Evolutionary conservation across 139 green algal genomes (phyloP).

Genomic region (Chlamydomonas schloesseri): DNA sequence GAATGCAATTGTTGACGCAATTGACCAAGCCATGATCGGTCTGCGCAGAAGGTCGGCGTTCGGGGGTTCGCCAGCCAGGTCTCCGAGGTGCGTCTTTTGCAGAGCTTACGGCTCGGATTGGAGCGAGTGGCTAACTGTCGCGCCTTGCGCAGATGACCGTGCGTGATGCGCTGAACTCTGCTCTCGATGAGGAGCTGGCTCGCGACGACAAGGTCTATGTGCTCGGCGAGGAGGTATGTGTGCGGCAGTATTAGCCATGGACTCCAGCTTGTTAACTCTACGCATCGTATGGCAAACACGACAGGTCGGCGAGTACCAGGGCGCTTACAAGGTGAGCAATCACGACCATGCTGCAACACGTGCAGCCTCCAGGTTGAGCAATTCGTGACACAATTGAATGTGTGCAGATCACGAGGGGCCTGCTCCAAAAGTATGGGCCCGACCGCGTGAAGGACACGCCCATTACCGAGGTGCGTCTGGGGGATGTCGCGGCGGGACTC

Average conservation of each 20-base stretch:
- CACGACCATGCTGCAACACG: not conserved
- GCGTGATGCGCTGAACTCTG: constrained; percentile 96
- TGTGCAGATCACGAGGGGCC: constrained; percentile 90
- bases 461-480: constrained; percentile 93
- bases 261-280: not conserved
- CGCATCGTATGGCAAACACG: not conserved
- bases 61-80: constrained; percentile 9
- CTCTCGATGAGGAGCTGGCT: constrained; percentile 97
- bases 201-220: constrained; percentile 96
- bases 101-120: not conserved
- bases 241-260: not conserved
- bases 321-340: constrained; percentile 92
- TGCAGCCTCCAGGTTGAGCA: not conserved
- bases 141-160: constrained; percentile 88
- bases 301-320: constrained; percentile 96
- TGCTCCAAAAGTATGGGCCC: constrained; percentile 96
- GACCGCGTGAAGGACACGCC: constrained; percentile 97
- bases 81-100: not conserved
- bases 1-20: no score
- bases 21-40: not conserved
- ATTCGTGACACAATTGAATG: not conserved
- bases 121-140: not conserved
- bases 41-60: not conserved
- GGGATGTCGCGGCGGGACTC: no score
- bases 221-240: constrained; percentile 94